phyloP scores from a whole-genome alignment of 1,284 basidiomycete species.

The Chalciporus sp. region DNA sequence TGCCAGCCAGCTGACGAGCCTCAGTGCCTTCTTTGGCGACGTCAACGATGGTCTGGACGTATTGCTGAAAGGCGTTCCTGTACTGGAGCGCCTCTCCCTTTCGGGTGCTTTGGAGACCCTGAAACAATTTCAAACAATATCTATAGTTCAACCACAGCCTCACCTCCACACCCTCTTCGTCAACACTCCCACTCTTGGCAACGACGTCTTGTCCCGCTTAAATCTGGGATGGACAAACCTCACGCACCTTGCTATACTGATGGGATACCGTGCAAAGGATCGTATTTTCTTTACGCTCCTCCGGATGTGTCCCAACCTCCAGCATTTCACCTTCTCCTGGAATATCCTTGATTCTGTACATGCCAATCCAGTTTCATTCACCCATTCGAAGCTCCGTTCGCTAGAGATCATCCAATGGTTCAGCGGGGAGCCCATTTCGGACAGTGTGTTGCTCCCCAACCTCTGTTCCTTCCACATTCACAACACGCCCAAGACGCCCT shows the following conservation, averaged over 20 bases:
- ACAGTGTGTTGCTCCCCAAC: no score
- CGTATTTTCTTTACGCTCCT: slow-evolving; percentile 15
- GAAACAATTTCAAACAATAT: background rate
- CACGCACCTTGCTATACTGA: slow-evolving; percentile 10
- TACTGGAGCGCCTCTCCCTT: slow-evolving; percentile 22
- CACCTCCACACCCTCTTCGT: slow-evolving; percentile 14
- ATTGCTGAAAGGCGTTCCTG: slow-evolving; percentile 17
- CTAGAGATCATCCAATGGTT: no score
- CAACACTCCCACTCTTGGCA: background rate
- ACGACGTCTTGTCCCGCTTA: slow-evolving; percentile 4
- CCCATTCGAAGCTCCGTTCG: slow-evolving; percentile 3
- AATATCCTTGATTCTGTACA: slow-evolving; percentile 7
- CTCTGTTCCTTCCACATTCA: no score
- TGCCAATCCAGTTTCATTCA: background rate
- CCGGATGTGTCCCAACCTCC: slow-evolving; percentile 17
- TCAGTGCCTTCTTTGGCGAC: slow-evolving; percentile 19
- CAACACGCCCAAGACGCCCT: no score
- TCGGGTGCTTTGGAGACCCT: slow-evolving; percentile 5
- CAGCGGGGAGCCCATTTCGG: no score
- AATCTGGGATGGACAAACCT: slow-evolving; percentile 20
- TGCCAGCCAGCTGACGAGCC: slow-evolving; percentile 8
- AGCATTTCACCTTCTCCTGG: slow-evolving; percentile 11
- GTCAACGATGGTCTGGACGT: slow-evolving; percentile 8
- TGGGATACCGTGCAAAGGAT: background rate
- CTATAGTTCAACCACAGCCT: slow-evolving; percentile 8